A percentile compares a stretch with the other conserved stretches of the same genome.
Conservation (phyloP, 108 stramenopile genomes). For the Skeletonema marinoi region DNA sequence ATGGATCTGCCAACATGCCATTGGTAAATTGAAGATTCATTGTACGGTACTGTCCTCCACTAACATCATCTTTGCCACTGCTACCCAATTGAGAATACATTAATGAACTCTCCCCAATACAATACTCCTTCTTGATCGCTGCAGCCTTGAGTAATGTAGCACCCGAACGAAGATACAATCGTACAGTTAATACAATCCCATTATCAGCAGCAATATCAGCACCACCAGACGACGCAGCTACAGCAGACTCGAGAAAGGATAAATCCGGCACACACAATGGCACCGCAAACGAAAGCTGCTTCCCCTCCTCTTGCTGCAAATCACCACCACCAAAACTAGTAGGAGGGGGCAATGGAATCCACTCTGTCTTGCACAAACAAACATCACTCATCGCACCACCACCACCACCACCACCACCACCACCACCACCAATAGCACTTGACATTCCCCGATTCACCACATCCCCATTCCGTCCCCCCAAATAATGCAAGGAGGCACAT, state of each 20-base stretch:
- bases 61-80: neutral
- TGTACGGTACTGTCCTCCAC: neutral
- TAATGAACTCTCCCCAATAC: conserved; percentile 31
- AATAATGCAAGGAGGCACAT: conserved; percentile 63
- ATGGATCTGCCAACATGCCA: conserved; percentile 37
- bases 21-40: conserved; percentile 23
- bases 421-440: conserved; percentile 23
- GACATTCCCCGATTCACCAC: conserved; percentile 12
- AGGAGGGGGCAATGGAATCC: conserved; percentile 38
- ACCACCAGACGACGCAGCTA: conserved; percentile 9
- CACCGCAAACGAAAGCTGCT: conserved; percentile 59
- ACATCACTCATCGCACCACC: conserved; percentile 32
- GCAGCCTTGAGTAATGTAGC: conserved; percentile 41
- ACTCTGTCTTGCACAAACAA: conserved; percentile 43
- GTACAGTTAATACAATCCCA: conserved; percentile 20
- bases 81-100: conserved; percentile 22
- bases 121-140: conserved; percentile 38
- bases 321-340: conserved; percentile 3
- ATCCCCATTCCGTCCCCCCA: conserved; percentile 23
- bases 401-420: conserved; percentile 43
- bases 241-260: conserved; percentile 28
- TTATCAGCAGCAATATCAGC: neutral
- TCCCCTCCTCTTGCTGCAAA: neutral
- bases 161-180: conserved; percentile 43
- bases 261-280: conserved; percentile 62